Percentiles rank a stretch among this genome's conserved stretches.
Conservation (phyloP, 352 stramenopile species). For the Phytophthora pistaciae region DNA sequence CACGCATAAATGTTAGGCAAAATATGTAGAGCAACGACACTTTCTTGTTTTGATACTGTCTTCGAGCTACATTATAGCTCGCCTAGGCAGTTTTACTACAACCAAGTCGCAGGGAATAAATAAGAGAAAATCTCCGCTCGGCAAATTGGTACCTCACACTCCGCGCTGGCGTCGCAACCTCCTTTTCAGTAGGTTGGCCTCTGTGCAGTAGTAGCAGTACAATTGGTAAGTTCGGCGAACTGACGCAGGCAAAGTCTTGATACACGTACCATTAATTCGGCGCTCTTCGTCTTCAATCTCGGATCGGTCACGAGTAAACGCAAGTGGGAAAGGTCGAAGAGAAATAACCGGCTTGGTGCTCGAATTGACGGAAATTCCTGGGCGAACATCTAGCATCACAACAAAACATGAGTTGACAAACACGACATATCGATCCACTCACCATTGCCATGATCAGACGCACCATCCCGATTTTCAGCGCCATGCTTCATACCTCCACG, state of each 20-base stretch:
- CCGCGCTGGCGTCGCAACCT: conserved; percentile 34
- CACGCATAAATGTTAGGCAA: too few species aligned
- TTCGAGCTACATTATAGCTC: not conserved
- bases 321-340: conserved; percentile 26
- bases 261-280: conserved; percentile 41
- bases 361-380: not conserved
- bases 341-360: not conserved
- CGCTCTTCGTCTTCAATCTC: conserved; percentile 45
- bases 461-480: too few species aligned
- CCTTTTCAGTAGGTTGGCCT: conserved; percentile 49
- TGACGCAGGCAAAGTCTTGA: not conserved
- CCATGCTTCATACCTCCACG: not conserved
- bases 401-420: not conserved
- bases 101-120: conserved; percentile 6
- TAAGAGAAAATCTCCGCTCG: not conserved
- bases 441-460: too few species aligned
- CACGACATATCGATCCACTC: not conserved
- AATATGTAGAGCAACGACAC: too few species aligned
- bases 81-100: not conserved
- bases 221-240: not conserved
- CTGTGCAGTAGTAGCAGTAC: conserved; percentile 18
- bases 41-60: not conserved
- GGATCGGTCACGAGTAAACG: conserved; percentile 34
- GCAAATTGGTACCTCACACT: not conserved
- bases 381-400: not conserved